Percentiles rank a stretch among this genome's conserved stretches.
These are phyloP conservation scores for Didymella arachidicola DNA, from an alignment of 2,329 filamentous ascomycete genomes.

Conservation along the genomic window DNA sequence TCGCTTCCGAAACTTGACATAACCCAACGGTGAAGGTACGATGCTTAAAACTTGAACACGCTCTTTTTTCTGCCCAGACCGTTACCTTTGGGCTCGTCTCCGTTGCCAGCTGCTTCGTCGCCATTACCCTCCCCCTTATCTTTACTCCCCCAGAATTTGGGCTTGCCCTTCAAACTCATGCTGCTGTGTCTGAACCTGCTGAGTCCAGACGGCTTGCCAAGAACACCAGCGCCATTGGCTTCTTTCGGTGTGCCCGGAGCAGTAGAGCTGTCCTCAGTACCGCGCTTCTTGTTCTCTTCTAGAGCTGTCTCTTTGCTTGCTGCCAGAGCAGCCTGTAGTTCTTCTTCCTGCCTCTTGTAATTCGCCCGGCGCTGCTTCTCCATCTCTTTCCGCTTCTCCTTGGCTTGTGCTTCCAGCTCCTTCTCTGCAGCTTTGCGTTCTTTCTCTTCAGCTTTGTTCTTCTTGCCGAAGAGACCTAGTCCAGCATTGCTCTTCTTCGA, in stretches of 20 bases:
- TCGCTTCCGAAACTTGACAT: background rate
- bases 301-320: constrained; percentile 70
- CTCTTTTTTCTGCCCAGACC: constrained; percentile 77
- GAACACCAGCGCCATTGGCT: constrained; percentile 51
- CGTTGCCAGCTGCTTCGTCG: constrained; percentile 15
- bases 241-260: constrained; percentile 20
- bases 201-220: constrained; percentile 54
- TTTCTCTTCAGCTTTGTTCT: constrained; percentile 71
- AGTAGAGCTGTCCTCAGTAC: constrained; percentile 14
- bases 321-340: constrained; percentile 70
- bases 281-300: constrained; percentile 51
- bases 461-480: constrained; percentile 55
- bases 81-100: constrained; percentile 62
- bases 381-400: constrained; percentile 59
- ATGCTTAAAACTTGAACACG: constrained; percentile 50
- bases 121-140: constrained; percentile 44
- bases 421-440: constrained; percentile 67
- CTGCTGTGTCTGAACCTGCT: constrained; percentile 74
- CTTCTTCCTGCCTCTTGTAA: constrained; percentile 67
- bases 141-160: constrained; percentile 68
- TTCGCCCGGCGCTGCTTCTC: constrained; percentile 62
- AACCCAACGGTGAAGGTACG: background rate
- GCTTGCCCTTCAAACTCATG: constrained; percentile 81
- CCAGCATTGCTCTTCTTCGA: constrained; percentile 43
- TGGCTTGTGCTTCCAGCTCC: constrained; percentile 55